These are phyloP conservation scores for Eucalyptus dawsonii DNA, from an alignment of 345 rosid species.

Conservation along the genomic window DNA sequence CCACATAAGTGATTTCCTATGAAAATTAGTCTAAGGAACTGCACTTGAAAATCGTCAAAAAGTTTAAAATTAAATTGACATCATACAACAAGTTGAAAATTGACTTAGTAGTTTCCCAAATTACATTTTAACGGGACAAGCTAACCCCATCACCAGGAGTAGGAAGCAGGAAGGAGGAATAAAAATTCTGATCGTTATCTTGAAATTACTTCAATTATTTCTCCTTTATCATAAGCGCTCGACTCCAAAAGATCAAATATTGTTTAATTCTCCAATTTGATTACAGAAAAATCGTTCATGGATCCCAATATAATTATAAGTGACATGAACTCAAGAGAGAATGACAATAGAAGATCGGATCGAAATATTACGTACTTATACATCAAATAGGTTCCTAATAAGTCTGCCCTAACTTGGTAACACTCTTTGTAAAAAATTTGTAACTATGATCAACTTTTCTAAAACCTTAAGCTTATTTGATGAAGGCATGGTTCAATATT, in stretches of 20 bases:
- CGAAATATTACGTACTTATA: no score
- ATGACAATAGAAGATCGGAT: background rate
- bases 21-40: fast-evolving
- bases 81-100: no score
- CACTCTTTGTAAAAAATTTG: background rate
- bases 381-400: background rate
- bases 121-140: background rate
- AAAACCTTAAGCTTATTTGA: background rate
- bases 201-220: background rate
- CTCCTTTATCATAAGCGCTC: background rate
- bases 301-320: background rate
- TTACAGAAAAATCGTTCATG: background rate
- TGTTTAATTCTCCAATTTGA: background rate
- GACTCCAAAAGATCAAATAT: background rate
- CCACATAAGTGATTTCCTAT: background rate
- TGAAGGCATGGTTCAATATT: background rate
- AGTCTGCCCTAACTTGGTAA: background rate
- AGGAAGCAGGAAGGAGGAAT: background rate
- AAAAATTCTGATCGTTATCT: no score
- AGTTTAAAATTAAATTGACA: background rate
- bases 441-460: no score
- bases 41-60: no score
- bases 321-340: background rate
- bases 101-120: no score
- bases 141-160: background rate